Conservation (phyloP, 306 rosid genomes). For the Hippophae tibetana region DNA sequence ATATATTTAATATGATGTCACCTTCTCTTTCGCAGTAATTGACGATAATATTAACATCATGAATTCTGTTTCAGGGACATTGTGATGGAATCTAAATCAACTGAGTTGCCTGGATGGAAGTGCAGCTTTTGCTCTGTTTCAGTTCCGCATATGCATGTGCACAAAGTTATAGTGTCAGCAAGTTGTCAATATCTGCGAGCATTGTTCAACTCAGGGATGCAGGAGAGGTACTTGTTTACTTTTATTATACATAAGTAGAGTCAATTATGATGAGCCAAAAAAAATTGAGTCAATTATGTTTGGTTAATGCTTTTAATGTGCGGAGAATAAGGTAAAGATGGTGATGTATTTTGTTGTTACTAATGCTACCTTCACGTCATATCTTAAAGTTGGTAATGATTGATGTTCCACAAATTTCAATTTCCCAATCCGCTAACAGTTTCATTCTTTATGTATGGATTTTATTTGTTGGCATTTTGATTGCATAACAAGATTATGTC, state of each 20-base stretch:
- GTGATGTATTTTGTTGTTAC: no score
- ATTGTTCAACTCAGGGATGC: slow-evolving; percentile 78
- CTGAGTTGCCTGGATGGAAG: slow-evolving; percentile 38
- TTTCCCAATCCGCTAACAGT: no score
- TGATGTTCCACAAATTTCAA: no score
- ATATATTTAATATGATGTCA: slow-evolving; percentile 4
- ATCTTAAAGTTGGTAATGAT: no score
- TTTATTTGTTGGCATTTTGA: no score
- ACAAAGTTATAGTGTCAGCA: slow-evolving; percentile 68
- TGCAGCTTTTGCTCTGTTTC: slow-evolving; percentile 47
- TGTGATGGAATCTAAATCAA: slow-evolving; percentile 52
- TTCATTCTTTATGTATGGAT: no score
- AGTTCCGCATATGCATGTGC: slow-evolving; percentile 69
- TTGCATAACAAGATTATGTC: no score
- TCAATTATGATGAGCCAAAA: no score
- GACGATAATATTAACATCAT: slow-evolving; percentile 17
- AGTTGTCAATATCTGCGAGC: slow-evolving; percentile 67
- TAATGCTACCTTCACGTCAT: no score
- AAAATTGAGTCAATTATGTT: not conserved
- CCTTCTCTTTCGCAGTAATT: slow-evolving; percentile 10
- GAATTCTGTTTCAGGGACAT: slow-evolving; percentile 56
- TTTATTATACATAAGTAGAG: not conserved
- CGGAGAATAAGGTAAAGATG: no score
- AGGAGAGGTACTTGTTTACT: slow-evolving; percentile 51
- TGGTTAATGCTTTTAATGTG: not conserved